Evolutionary conservation across 164 flowering plant species (phyloP).

Genomic region (Hamamelis virginiana): DNA sequence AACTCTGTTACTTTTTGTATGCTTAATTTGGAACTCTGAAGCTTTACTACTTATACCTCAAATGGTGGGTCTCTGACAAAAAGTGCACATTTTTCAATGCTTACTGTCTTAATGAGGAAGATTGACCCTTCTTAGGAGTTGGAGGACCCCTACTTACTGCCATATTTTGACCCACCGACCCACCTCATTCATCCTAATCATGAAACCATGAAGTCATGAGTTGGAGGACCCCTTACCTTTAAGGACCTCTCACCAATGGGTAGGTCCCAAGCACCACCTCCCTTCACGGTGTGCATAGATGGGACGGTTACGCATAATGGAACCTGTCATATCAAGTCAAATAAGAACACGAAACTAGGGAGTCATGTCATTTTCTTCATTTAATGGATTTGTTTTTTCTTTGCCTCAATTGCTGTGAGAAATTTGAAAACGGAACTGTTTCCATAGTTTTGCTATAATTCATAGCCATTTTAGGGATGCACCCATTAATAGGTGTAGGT

Average conservation of each 20-base stretch:
- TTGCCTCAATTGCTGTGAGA: neutral
- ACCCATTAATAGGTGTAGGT: neutral
- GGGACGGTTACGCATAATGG: constrained; percentile 13
- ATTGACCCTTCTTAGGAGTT: neutral
- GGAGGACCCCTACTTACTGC: constrained; percentile 8
- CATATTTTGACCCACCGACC: constrained; percentile 11
- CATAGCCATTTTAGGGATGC: neutral
- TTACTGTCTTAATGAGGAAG: neutral
- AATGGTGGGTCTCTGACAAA: neutral
- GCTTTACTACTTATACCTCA: neutral
- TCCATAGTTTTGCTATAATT: neutral
- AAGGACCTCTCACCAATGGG: constrained; percentile 5
- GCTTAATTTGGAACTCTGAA: too few species aligned
- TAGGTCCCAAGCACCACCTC: constrained; percentile 9
- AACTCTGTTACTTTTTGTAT: too few species aligned
- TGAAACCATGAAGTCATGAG: constrained; percentile 10
- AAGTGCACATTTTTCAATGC: neutral
- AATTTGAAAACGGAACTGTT: neutral
- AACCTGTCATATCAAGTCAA: constrained; percentile 29
- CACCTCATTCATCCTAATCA: constrained; percentile 7
- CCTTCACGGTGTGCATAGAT: constrained; percentile 8
- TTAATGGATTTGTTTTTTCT: constrained; percentile 11
- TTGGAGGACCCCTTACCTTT: constrained; percentile 10
- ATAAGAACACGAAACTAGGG: constrained; percentile 14
- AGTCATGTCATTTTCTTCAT: constrained; percentile 31